Evolutionary conservation across 208 protist species (phyloP), one percentile per base, ranked within the genome.

Genomic region (Leishmania amazonensis): DNA sequence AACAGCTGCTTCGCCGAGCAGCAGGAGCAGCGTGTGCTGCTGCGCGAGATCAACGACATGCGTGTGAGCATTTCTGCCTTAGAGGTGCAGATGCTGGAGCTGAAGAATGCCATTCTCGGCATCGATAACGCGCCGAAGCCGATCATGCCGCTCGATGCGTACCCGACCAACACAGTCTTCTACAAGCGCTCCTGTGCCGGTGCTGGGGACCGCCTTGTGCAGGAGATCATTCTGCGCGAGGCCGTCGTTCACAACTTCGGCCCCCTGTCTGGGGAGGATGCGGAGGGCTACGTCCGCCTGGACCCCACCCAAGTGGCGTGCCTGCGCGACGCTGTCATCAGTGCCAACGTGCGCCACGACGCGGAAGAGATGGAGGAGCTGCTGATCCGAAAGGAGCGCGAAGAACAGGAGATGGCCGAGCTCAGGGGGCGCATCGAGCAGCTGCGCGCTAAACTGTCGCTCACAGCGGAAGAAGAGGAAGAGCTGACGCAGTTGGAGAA

Each of bases 41-140:
- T 95, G 71, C 88, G 88, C 75, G 91, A 94, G 87, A 87, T 96
- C 42, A 96, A 96, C 81, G 86, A 88, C 84, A 88, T 93, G 84
- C 93, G 93, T 51, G 87, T 92, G 58, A 83, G 86, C 79, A 87
- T 96, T 42, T 88, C 88, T 28, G 78, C 75, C 49, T 70, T 96
- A 38, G 74, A 92, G 75, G 76, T 81, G n/a, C 81, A 94, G 84
- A 93, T 96, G 77, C 70, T 85, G 40, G 91, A 94, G 83, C 86
- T 85, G 76, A 90, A 92, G 83, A 81, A 81, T 31, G 71, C 79
- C 72, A 93, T 96, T 51, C 78, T 89, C 40, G 89, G 87, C 76
- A 84, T 81, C 73, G 68, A 88, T 38, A 68, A 83, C 47, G 38
- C 72, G 24, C 77, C 85, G n/a, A 87, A 92, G 74, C 67, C 84